Evolutionary conservation across 192 early-diverging fungal species (phyloP).

Genomic region (Backusella parvicylindrica): DNA sequence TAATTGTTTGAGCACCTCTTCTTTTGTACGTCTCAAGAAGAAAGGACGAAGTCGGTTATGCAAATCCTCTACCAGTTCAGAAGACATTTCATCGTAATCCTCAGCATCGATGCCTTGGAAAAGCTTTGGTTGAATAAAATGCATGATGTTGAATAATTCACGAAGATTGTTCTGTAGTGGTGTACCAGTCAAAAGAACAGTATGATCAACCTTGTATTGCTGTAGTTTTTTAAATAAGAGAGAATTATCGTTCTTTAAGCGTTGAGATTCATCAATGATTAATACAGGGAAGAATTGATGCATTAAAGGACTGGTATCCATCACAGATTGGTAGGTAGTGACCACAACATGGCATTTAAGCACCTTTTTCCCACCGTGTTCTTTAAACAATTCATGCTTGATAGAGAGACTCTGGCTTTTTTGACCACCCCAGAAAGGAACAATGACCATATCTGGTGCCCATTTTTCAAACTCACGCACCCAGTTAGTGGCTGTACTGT

Average conservation of each 20-base stretch:
- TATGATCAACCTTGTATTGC: conserved; percentile 46
- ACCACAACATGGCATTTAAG: conserved; percentile 71
- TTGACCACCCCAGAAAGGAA: conserved; percentile 51
- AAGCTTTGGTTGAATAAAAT: conserved; percentile 62
- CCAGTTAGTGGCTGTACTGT: conserved; percentile 66
- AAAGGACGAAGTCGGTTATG: conserved; percentile 65
- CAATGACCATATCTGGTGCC: conserved; percentile 59
- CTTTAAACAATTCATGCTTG: conserved; percentile 51
- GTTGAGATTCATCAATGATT: conserved; percentile 75
- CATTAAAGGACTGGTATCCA: neutral
- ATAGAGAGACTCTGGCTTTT: conserved; percentile 43
- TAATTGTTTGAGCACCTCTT: conserved; percentile 49
- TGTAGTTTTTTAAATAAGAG: conserved; percentile 53
- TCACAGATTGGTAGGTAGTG: conserved; percentile 59
- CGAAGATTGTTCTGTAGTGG: conserved; percentile 71
- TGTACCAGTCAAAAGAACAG: conserved; percentile 68
- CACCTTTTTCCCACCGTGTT: neutral
- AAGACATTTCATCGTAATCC: conserved; percentile 50
- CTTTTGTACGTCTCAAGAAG: conserved; percentile 71
- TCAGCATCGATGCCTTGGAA: conserved; percentile 56
- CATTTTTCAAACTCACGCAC: conserved; percentile 67
- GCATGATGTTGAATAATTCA: conserved; percentile 70
- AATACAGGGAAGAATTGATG: conserved; percentile 52
- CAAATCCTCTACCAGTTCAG: conserved; percentile 57
- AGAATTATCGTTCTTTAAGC: conserved; percentile 69